Base-by-base conservation (phyloP, 441 rosid species). In the Aquilaria agallochum region DNA sequence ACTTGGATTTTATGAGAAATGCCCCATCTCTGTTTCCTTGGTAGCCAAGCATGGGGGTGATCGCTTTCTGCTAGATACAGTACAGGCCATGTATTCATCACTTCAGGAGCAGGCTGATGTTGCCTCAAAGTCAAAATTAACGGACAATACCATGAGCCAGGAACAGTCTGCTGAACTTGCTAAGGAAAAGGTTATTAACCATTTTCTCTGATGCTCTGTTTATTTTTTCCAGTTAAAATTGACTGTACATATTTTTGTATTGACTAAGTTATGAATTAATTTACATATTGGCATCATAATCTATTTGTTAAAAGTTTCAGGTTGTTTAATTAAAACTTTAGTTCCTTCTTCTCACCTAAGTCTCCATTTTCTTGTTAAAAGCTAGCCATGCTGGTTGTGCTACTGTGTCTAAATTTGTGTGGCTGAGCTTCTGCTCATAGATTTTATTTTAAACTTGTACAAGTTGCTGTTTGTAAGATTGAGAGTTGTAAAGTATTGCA, bases 11-110 rank as follows among this genome's bases (percentile, higher is more conserved):
- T 77, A 89, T 78, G 94, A 85, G 20, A 91, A 88, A 60, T 83
- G 86, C 74, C 97, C 97, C 59, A 76, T 85, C 58, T 91, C 99
- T 30, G 96, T 89, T 56, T 95, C 99, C 63, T 83, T 95, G 72
- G 68, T 95, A 72, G 98, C 86, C 69, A 88, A 81, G 67, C 83
- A 83, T 64, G 97, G 97, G 50, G 95, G 93, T 55, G 99, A 95
- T 77, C 86, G 97, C 53, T 92, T 95, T 79, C 77, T 95, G 63
- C 81, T 95, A 62, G 98, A 92, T 67, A 81, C 89, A 4, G 79
- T 88, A 55, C 87, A 78, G 73, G 76, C 78, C 63, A 86, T 95
- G 86, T 81, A 81, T 66, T 60, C 80, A 50, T 65, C 90, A 65
- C 74, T 95, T 58, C 96, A 88, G 72, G 99, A 89, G 72, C 79